phyloP scores from a whole-genome alignment of 768 basidiomycete genomes.

The Heimioporus sp. region DNA sequence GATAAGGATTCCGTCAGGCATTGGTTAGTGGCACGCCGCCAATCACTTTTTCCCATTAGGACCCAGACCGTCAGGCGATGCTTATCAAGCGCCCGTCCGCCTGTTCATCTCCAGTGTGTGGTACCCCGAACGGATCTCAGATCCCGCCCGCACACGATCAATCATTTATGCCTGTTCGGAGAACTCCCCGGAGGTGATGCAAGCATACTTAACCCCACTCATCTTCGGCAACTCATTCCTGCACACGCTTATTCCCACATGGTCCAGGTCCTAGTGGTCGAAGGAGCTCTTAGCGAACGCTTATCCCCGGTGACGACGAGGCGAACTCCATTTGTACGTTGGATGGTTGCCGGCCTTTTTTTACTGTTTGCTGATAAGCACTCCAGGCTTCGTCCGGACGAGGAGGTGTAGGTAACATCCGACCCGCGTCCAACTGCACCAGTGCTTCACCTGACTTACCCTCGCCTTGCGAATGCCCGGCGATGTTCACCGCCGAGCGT shows the following conservation, averaged over 20 bases:
- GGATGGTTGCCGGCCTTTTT: background rate
- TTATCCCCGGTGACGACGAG: constrained; percentile 1
- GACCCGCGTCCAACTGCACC: background rate
- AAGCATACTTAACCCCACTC: background rate
- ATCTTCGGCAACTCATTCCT: background rate
- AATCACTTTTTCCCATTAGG: too few relatives aligned
- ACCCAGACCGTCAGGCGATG: too few relatives aligned
- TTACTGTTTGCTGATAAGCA: background rate
- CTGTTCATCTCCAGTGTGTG: background rate
- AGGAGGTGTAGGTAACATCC: constrained; percentile 23
- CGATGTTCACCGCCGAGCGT: background rate
- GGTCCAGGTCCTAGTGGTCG: constrained; percentile 6
- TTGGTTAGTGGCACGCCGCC: constrained; percentile 1
- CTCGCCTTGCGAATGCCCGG: background rate
- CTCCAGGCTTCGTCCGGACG: constrained; percentile 20
- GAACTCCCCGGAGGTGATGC: background rate
- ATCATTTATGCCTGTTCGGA: constrained; percentile 18
- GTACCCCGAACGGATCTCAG: background rate
- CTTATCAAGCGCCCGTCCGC: constrained; percentile 16
- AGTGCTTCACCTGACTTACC: background rate
- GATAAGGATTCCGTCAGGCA: constrained; percentile 18
- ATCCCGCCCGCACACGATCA: background rate
- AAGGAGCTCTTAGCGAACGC: background rate
- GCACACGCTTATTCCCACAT: constrained; percentile 1
- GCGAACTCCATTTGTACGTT: constrained; percentile 16